These are phyloP conservation scores for Peronospora tabacina DNA, from an alignment of 352 stramenopile genomes.

Conservation along the genomic window DNA sequence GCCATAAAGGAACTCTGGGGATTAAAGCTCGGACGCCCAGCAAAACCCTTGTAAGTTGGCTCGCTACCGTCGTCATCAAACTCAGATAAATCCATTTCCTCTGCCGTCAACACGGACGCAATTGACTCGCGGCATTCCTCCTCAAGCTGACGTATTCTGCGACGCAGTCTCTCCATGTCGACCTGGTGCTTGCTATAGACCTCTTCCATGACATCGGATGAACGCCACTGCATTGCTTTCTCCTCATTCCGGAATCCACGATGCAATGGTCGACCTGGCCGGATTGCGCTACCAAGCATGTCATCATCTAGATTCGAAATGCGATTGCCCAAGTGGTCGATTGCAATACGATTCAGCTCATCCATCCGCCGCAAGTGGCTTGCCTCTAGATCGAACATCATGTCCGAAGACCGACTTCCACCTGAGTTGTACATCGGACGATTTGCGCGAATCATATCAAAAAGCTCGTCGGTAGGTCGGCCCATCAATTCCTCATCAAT, in stretches of 20 bases:
- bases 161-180: conserved; percentile 39
- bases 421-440: conserved; percentile 8
- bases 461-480: conserved; percentile 40
- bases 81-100: conserved; percentile 41
- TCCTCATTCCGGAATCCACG: conserved; percentile 13
- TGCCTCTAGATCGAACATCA: conserved; percentile 39
- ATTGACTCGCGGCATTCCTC: conserved; percentile 54
- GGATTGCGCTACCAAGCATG: conserved; percentile 20
- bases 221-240: conserved; percentile 31
- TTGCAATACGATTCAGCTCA: conserved; percentile 43
- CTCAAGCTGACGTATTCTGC: conserved; percentile 38
- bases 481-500: conserved; percentile 47
- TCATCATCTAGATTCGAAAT: conserved; percentile 38
- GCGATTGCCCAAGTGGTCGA: conserved; percentile 38
- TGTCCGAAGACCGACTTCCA: conserved; percentile 24
- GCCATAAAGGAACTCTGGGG: conserved; percentile 19
- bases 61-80: conserved; percentile 27
- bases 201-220: conserved; percentile 41
- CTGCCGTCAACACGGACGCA: conserved; percentile 38
- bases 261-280: conserved; percentile 16
- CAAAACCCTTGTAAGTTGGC: background rate
- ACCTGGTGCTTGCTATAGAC: conserved; percentile 34
- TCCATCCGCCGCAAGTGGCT: conserved; percentile 47
- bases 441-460: conserved; percentile 39
- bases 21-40: conserved; percentile 11